Evolutionary conservation across 257 asterid genomes (phyloP), one percentile per base, ranked within the genome.

Genomic region (Oldenlandia corymbosa): DNA sequence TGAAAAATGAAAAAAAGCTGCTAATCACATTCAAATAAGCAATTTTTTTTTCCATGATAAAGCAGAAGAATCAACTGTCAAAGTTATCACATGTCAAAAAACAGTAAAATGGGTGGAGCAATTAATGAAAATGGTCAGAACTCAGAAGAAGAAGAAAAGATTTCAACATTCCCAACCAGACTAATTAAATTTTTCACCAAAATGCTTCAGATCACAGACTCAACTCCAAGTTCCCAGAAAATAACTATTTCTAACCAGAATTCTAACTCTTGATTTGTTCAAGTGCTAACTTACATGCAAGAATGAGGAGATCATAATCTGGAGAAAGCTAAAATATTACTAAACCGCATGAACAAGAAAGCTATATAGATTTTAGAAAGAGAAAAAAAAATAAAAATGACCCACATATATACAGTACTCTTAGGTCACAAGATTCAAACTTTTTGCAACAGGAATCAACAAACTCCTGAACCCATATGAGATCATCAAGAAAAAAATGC

Each of bases 381-480:
- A 23, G 4, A 34, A 34, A 27, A 11, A 58, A 1, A 13, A 43
- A 47, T 23, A 11, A 5, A 62, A 16, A 14, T 7, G 43, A 23
- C 24, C 58, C 41, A 32, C 5, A 10, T 1, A 32, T 34, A 32
- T 10, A n/a, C n/a, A n/a, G n/a, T n/a, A n/a, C n/a, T n/a, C 21
- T 21, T 17, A 17, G 14, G 28, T 63, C 58, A 48, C 68, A 45
- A 58, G 54, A 39, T 56, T 28, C 50, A 34, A 42, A 24, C 32
- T 60, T 54, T 46, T 32, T 58, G 43, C 62, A 58, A 50, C 54
- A 58, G 0, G 52, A 69, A 74, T 37, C 36, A 70, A 68, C 46
- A 59, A 58, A 55, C 37, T 42, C 37, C 66, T 56, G 50, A 34
- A 28, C 65, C 71, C 67, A 34, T 27, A 39, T 32, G 66, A 58